These are phyloP conservation scores for Hamamelis virginiana DNA, from an alignment of 164 flowering plant species.

Conservation along the genomic window DNA sequence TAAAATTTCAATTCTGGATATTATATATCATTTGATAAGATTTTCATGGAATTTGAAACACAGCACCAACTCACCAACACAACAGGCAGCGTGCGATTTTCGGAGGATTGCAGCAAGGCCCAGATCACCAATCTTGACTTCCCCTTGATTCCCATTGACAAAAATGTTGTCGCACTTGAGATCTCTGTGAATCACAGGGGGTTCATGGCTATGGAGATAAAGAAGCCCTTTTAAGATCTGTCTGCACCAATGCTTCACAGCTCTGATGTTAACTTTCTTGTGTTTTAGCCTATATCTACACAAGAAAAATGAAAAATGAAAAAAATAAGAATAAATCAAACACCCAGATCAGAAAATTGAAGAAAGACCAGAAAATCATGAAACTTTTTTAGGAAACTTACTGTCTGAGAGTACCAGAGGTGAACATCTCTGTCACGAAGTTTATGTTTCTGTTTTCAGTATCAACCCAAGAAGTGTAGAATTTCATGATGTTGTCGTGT, in stretches of 20 bases:
- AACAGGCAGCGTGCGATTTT: slow-evolving; percentile 82
- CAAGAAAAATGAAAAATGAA: neutral
- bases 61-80: slow-evolving; percentile 74
- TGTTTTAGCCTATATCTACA: slow-evolving; percentile 87
- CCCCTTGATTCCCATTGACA: slow-evolving; percentile 93
- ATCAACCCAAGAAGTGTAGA: slow-evolving; percentile 96
- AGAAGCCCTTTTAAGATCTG: slow-evolving; percentile 89
- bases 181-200: slow-evolving; percentile 95
- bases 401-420: slow-evolving; percentile 98
- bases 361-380: neutral
- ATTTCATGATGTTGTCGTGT: slow-evolving; percentile 92
- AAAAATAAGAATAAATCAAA: neutral
- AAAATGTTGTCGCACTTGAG: slow-evolving; percentile 98
- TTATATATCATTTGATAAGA: neutral
- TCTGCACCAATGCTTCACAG: slow-evolving; percentile 98
- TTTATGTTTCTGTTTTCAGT: slow-evolving; percentile 78
- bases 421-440: slow-evolving; percentile 96
- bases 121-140: slow-evolving; percentile 94
- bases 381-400: slow-evolving; percentile 27
- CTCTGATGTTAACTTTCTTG: slow-evolving; percentile 80
- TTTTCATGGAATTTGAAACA: neutral
- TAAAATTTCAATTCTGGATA: neutral
- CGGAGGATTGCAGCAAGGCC: slow-evolving; percentile 93
- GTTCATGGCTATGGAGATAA: slow-evolving; percentile 86
- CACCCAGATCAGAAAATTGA: neutral